Conservation (phyloP, 495 filamentous ascomycete species). For the Tuber calosporum region DNA sequence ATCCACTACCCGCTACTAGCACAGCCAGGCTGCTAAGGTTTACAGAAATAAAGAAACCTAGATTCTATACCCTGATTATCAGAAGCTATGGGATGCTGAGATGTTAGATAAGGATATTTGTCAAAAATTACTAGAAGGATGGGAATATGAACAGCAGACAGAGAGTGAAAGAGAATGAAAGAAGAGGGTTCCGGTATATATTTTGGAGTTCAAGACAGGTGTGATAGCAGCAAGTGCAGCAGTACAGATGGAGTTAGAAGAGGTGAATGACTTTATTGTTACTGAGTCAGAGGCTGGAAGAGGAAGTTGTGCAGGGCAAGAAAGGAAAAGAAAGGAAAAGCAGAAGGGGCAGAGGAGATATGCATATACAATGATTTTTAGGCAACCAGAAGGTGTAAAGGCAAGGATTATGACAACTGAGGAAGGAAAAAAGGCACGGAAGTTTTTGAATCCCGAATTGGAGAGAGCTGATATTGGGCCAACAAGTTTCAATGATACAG, state of each 20-base stretch:
- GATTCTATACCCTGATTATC: neutral
- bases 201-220: neutral
- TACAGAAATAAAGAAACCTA: neutral
- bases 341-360: neutral
- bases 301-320: neutral
- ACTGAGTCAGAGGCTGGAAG: neutral
- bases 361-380: slow-evolving; percentile 16
- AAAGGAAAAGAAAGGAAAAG: neutral
- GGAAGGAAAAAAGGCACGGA: neutral
- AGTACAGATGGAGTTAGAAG: neutral
- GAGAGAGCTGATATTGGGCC: slow-evolving; percentile 17
- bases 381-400: slow-evolving; percentile 2
- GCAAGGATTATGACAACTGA: neutral
- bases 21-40: slow-evolving; percentile 10
- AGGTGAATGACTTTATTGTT: neutral
- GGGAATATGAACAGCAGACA: neutral
- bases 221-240: neutral
- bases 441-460: neutral
- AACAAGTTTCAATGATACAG: slow-evolving; percentile 15
- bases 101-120: neutral
- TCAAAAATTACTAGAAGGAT: neutral
- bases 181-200: slow-evolving; percentile 11
- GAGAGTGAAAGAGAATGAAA: slow-evolving; percentile 1
- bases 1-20: slow-evolving; percentile 6
- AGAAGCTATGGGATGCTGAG: neutral